Percentiles rank a stretch among this genome's conserved stretches.
Evolutionary conservation across 2,329 filamentous ascomycete species (phyloP).

Genomic region (Cyanodermella asteris): DNA sequence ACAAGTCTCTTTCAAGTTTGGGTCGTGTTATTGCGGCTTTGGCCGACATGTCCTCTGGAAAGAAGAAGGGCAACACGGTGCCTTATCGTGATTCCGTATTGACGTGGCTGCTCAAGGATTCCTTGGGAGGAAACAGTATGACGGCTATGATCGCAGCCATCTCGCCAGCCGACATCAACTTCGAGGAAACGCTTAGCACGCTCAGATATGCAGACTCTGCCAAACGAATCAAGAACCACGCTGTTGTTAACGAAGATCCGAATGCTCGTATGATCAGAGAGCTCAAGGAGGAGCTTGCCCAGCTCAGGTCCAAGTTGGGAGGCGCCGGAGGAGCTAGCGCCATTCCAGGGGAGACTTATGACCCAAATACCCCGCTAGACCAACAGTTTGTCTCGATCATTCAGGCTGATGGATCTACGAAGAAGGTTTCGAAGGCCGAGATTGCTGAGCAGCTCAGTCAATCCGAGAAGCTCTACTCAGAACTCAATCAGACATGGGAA

Average conservation of each 20-base stretch:
- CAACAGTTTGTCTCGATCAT: constrained; percentile 94
- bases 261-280: constrained; percentile 98
- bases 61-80: constrained; percentile 54
- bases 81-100: constrained; percentile 80
- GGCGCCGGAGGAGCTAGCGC: constrained; percentile 25
- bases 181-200: constrained; percentile 90
- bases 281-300: constrained; percentile 77
- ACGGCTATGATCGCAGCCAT: constrained; percentile 99
- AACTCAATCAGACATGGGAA: constrained; percentile 98
- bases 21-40: constrained; percentile 93
- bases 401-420: constrained; percentile 60
- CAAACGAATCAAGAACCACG: constrained; percentile 99
- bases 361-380: constrained; percentile 76
- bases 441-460: constrained; percentile 92
- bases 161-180: constrained; percentile 92
- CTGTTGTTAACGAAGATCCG: constrained; percentile 95
- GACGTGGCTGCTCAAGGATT: constrained; percentile 83
- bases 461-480: constrained; percentile 85
- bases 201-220: constrained; percentile 91
- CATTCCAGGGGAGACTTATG: constrained; percentile 62
- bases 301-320: constrained; percentile 62
- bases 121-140: constrained; percentile 86
- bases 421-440: constrained; percentile 94
- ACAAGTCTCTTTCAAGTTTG: constrained; percentile 83
- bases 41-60: constrained; percentile 70